Conservation (phyloP, 257 asterid species). For the Solanum raphanifolium region DNA sequence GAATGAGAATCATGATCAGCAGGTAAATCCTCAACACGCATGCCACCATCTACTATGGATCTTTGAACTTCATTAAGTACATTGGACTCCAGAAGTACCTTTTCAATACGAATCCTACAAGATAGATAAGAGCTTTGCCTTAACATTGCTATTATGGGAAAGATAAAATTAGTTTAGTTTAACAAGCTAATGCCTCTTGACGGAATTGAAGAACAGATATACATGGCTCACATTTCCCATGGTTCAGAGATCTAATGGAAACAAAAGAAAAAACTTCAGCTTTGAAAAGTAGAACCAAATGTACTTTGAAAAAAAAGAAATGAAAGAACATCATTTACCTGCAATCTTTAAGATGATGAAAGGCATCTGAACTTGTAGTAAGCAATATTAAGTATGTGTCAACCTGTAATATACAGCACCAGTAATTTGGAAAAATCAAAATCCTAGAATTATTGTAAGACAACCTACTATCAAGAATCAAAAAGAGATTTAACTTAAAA, state of each 20-base stretch:
- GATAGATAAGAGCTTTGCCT: constrained; percentile 3
- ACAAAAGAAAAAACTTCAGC: background rate
- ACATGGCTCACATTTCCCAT: background rate
- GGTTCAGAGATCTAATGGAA: background rate
- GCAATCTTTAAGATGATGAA: constrained; percentile 86
- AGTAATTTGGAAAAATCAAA: background rate
- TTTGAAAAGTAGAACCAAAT: background rate
- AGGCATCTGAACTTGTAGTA: constrained; percentile 79
- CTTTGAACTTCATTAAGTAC: constrained; percentile 82
- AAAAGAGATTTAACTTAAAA: background rate
- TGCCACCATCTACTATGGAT: constrained; percentile 77
- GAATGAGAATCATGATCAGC: constrained; percentile 43
- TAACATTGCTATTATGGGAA: background rate
- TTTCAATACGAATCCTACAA: constrained; percentile 73
- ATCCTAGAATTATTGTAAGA: background rate
- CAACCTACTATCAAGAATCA: background rate
- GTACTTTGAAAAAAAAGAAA: background rate
- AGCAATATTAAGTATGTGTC: constrained; percentile 87
- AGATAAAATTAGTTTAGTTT: background rate
- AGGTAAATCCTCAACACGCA: constrained; percentile 77
- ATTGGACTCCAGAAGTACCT: constrained; percentile 74
- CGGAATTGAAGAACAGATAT: background rate
- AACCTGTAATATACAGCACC: constrained; percentile 31
- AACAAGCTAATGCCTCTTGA: constrained; percentile 8
- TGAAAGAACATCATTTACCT: constrained; percentile 36